Evolutionary conservation across 495 filamentous ascomycete genomes (phyloP), one percentile per base, ranked within the genome.

Genomic region (Acidomyces sp.): DNA sequence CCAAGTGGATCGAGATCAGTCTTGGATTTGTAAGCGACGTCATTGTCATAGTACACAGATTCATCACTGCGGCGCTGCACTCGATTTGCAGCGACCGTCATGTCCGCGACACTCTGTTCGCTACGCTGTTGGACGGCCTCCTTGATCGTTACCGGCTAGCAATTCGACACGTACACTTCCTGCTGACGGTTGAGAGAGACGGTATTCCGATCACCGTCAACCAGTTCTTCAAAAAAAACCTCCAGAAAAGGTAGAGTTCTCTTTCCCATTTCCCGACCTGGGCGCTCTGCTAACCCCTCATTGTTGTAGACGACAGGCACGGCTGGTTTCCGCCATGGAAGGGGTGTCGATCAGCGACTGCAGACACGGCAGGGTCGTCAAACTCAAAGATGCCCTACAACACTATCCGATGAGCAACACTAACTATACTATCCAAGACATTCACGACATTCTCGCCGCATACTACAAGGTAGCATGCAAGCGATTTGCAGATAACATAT

Each of bases 361-460:
- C n/a, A 46, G 47, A 11, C 30, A 48, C 32, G 40, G 49, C 15
- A 41, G 47, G 15, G 45, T 58, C 0, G 54, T 62, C 4, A 43
- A 49, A 4, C 13, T 63, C 0, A 18, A 30, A 3, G 52, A 56
- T 12, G 4, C 60, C 13, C 23, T 49, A 34, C 55, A 27, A 11
- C 10, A 27, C 13, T 16, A 43, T 4, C 21, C 40, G 23, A 25
- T 66, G 52, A 62, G 54, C 43, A 80, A 75, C 40, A 38, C 42
- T 0, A 55, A 69, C 0, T 58, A 70, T n/a, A 59, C 59, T 2
- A 47, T 64, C 6, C 56, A 67, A 32, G 64, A 73, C 0, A 63
- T 80, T 5, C 71, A 78, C 33, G 70, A 80, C 42, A 66, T 69
- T 12, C 54, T 80, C 1, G 39, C 66, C 32, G 57, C 66, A 2